A percentile compares a stretch with the other conserved stretches of the same genome.
phyloP scores from a whole-genome alignment of 176 grass and related monocot species.

The Avena sativa region DNA sequence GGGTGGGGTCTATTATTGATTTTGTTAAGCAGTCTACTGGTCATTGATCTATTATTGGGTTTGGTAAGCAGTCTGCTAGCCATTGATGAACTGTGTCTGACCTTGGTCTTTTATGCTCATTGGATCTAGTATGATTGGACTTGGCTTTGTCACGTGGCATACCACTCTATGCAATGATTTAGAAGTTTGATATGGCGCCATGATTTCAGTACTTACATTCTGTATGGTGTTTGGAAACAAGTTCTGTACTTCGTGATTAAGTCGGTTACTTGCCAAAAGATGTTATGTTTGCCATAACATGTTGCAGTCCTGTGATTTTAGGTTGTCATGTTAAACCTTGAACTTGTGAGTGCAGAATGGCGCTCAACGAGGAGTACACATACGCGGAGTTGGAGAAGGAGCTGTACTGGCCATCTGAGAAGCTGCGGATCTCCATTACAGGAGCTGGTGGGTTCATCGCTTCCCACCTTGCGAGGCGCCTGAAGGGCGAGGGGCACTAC shows the following conservation, averaged over 20 bases:
- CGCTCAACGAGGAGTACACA: conserved; percentile 76
- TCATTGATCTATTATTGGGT: background rate
- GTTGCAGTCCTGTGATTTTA: background rate
- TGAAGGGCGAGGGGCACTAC: conserved; percentile 77
- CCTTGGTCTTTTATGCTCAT: conserved; percentile 18
- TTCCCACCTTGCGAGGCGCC: conserved; percentile 69
- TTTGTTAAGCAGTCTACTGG: background rate
- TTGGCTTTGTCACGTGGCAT: background rate
- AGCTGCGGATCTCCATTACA: conserved; percentile 77
- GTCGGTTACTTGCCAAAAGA: background rate
- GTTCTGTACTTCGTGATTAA: background rate
- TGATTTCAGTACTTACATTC: background rate
- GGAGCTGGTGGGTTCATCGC: conserved; percentile 83
- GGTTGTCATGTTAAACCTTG: background rate
- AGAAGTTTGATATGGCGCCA: background rate
- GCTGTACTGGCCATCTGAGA: conserved; percentile 70
- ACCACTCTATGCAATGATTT: background rate
- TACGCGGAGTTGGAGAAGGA: conserved; percentile 65
- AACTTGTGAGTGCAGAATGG: conserved; percentile 40
- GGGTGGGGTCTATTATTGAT: background rate
- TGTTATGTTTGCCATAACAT: background rate
- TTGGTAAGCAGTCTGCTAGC: background rate
- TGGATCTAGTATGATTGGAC: background rate
- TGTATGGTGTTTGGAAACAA: background rate
- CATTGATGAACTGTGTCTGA: background rate